Evolutionary conservation across 495 filamentous ascomycete species (phyloP).

Genomic region (Penicillium roqueforti): DNA sequence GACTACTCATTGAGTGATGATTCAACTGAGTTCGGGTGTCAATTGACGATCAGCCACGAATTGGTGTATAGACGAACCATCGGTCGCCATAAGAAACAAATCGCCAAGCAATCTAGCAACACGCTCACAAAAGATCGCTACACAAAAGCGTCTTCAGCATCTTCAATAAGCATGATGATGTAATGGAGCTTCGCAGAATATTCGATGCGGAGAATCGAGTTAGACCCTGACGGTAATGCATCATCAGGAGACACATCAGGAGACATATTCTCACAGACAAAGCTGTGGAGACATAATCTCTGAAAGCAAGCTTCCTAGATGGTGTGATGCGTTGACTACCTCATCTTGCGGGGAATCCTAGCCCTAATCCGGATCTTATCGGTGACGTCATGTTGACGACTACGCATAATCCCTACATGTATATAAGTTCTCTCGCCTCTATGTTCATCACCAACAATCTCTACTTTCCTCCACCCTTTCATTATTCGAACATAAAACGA

Average conservation of each 20-base stretch:
- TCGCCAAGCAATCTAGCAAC: background rate
- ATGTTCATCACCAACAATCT: background rate
- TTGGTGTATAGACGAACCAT: background rate
- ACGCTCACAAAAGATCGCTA: background rate
- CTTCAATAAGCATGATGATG: background rate
- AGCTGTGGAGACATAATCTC: background rate
- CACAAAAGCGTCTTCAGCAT: no score
- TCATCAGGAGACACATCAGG: no score
- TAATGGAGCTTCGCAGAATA: background rate
- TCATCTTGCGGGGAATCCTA: background rate
- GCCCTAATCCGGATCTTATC: slow-evolving; percentile 13
- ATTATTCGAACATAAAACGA: background rate
- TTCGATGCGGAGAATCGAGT: background rate
- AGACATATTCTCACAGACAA: background rate
- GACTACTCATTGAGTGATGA: background rate
- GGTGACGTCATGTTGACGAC: slow-evolving; percentile 33
- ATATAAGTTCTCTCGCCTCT: slow-evolving; percentile 6
- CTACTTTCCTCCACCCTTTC: background rate
- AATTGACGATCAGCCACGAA: background rate
- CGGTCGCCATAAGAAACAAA: background rate
- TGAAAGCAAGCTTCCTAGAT: no score
- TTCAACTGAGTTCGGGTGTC: background rate
- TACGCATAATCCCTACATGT: slow-evolving; percentile 1
- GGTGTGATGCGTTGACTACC: background rate
- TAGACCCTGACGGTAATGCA: background rate